These are phyloP conservation scores for Pulveroboletus sp. DNA, from an alignment of 1,284 basidiomycete species.

Conservation along the genomic window DNA sequence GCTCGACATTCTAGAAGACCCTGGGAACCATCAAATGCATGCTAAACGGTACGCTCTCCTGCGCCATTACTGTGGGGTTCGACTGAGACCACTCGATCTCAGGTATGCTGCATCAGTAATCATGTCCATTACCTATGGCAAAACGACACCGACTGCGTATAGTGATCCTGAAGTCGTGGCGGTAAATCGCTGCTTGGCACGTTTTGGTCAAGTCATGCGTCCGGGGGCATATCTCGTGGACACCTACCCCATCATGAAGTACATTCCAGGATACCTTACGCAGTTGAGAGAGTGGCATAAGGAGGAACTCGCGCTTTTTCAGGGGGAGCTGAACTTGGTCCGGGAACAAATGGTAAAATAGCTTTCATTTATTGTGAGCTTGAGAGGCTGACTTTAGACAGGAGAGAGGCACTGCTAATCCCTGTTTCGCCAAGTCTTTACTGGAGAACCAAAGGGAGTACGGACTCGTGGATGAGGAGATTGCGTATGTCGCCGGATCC, in stretches of 20 bases:
- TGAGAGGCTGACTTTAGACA: conserved; percentile 3
- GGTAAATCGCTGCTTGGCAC: conserved; percentile 10
- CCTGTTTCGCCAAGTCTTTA: conserved; percentile 22
- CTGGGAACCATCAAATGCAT: conserved; percentile 52
- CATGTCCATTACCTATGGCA: conserved; percentile 66
- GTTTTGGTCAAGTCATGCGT: conserved; percentile 47
- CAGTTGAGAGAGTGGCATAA: conserved; percentile 53
- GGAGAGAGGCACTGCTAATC: conserved; percentile 11
- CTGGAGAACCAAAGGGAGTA: conserved; percentile 25
- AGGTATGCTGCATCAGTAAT: conserved; percentile 68
- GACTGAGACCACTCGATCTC: background rate
- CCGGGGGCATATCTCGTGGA: conserved; percentile 52
- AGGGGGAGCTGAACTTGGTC: conserved; percentile 48
- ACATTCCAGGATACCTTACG: conserved; percentile 58
- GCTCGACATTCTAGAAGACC: conserved; percentile 51
- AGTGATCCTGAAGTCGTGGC: conserved; percentile 36
- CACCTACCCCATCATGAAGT: conserved; percentile 54
- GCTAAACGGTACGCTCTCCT: conserved; percentile 43
- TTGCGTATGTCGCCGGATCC: conserved; percentile 41
- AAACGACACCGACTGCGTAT: conserved; percentile 32
- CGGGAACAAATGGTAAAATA: conserved; percentile 45
- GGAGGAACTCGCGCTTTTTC: conserved; percentile 60
- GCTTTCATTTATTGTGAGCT: too few species aligned
- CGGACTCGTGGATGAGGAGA: conserved; percentile 14
- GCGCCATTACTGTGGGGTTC: too few species aligned